phyloP scores from a whole-genome alignment of 371 early-diverging fungal genomes.

The Mucor sp. region DNA sequence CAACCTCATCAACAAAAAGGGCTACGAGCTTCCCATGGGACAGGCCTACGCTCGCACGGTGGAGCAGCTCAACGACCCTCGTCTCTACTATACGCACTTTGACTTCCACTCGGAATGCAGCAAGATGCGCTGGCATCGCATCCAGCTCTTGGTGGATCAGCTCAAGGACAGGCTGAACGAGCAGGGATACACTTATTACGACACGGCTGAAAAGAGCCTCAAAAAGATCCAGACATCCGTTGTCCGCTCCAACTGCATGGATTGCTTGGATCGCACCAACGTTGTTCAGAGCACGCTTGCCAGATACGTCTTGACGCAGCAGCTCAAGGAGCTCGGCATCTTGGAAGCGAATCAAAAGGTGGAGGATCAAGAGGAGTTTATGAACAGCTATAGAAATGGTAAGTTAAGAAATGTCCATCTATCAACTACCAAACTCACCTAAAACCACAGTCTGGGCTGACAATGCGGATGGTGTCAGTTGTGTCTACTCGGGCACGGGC shows the following conservation, averaged over 20 bases:
- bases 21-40: conserved; percentile 86
- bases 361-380: conserved; percentile 49
- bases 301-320: conserved; percentile 62
- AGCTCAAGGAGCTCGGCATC: conserved; percentile 66
- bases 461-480: conserved; percentile 95
- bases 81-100: conserved; percentile 83
- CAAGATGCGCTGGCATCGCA: conserved; percentile 86
- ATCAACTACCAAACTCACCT: neutral
- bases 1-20: conserved; percentile 90
- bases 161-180: conserved; percentile 65
- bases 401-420: neutral
- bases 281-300: conserved; percentile 94
- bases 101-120: conserved; percentile 97
- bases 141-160: conserved; percentile 75
- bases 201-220: neutral
- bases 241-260: conserved; percentile 99
- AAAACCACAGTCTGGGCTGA: conserved; percentile 88
- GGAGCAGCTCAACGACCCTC: conserved; percentile 61
- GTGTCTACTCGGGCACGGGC: conserved; percentile 97
- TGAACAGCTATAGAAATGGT: conserved; percentile 39
- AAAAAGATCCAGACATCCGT: conserved; percentile 75
- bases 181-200: conserved; percentile 55
- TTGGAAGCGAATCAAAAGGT: conserved; percentile 62
- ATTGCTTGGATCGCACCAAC: conserved; percentile 99
- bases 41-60: conserved; percentile 75